phyloP scores from a whole-genome alignment of 805 yeast genomes.

The Kluyveromyces nonfermentans region DNA sequence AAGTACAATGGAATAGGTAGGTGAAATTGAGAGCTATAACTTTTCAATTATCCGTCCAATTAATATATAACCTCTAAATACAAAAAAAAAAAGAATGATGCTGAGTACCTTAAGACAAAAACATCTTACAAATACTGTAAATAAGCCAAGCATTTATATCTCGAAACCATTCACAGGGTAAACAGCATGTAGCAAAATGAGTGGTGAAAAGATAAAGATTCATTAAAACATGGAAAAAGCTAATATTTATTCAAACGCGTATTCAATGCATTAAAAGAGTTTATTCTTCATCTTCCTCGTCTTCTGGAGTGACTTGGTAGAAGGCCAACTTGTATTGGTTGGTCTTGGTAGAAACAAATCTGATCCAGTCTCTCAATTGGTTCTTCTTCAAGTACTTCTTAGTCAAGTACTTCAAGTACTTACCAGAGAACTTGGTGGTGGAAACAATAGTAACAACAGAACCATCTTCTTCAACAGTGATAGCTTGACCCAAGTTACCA shows the following conservation, averaged over 20 bases:
- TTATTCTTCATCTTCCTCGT: slow-evolving; percentile 90
- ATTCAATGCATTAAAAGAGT: slow-evolving; percentile 18
- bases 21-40: background rate
- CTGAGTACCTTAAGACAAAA: background rate
- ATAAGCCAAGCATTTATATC: background rate
- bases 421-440: slow-evolving; percentile 96
- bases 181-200: background rate
- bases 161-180: background rate
- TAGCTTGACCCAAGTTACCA: slow-evolving; percentile 94
- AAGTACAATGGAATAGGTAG: no score
- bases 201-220: slow-evolving; percentile 2
- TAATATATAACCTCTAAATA: slow-evolving; percentile 1
- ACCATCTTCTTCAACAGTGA: slow-evolving; percentile 83
- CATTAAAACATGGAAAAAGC: slow-evolving; percentile 3
- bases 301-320: slow-evolving; percentile 98
- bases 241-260: background rate
- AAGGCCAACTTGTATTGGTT: slow-evolving; percentile 95
- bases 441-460: slow-evolving; percentile 83
- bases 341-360: slow-evolving; percentile 93
- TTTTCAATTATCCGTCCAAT: background rate
- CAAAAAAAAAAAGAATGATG: background rate
- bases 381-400: slow-evolving; percentile 99
- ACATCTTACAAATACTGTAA: background rate
- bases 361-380: slow-evolving; percentile 99
- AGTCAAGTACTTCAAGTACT: slow-evolving; percentile 98